Evolutionary conservation across 2,329 filamentous ascomycete species (phyloP).

Genomic region (Stachybotrys chartarum): DNA sequence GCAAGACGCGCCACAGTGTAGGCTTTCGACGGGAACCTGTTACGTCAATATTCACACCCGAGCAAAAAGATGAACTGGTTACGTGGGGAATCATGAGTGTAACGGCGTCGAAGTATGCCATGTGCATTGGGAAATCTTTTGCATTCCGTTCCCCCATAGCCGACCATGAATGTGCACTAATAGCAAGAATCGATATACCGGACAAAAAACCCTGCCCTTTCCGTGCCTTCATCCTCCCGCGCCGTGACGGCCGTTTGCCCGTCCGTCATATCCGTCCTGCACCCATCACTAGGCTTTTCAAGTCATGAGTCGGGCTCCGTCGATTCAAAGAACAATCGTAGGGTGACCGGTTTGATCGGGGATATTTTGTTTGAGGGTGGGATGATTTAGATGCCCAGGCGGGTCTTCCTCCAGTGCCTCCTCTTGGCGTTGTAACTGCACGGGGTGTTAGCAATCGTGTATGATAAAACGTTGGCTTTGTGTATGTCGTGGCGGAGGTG

Average conservation of each 20-base stretch:
- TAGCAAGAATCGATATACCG: slow-evolving; percentile 29
- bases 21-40: no score
- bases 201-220: slow-evolving; percentile 23
- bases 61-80: neutral
- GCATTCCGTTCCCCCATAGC: slow-evolving; percentile 39
- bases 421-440: slow-evolving; percentile 99
- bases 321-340: slow-evolving; percentile 16
- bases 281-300: slow-evolving; percentile 4
- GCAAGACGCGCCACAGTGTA: no score
- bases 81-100: slow-evolving; percentile 4
- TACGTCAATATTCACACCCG: no score
- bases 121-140: slow-evolving; percentile 24
- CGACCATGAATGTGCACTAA: slow-evolving; percentile 38
- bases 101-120: slow-evolving; percentile 3
- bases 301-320: slow-evolving; percentile 12
- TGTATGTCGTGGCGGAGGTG: no score
- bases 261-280: slow-evolving; percentile 7
- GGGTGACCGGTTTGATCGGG: slow-evolving; percentile 20
- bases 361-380: slow-evolving; percentile 17
- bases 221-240: slow-evolving; percentile 16
- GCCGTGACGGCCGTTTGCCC: slow-evolving; percentile 12
- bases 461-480: no score
- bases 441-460: neutral
- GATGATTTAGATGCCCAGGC: slow-evolving; percentile 88
- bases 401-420: slow-evolving; percentile 99